A percentile compares a stretch with the other conserved stretches of the same genome.
Conservation (phyloP, 2,329 filamentous ascomycete species). For the Hypomyces rosellus region DNA sequence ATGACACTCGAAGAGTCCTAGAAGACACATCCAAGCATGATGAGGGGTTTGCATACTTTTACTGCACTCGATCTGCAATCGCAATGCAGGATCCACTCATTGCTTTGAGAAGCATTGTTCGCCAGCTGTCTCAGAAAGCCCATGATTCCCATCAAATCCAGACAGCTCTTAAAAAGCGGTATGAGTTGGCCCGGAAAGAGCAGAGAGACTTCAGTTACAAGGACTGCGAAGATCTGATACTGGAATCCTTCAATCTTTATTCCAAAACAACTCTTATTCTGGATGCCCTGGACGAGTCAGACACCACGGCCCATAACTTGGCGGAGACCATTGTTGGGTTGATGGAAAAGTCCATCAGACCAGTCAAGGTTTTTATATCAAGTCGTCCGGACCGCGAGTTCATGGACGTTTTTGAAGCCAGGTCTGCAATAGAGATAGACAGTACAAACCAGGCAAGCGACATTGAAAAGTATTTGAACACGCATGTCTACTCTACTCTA, state of each 20-base stretch:
- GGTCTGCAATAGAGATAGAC: conserved; percentile 8
- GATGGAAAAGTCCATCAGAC: conserved; percentile 2
- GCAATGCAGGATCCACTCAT: conserved; percentile 9
- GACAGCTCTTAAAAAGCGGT: not conserved
- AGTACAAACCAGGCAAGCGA: conserved; percentile 12
- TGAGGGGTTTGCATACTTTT: conserved; percentile 15
- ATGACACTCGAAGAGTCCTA: not conserved
- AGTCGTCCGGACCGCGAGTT: conserved; percentile 13
- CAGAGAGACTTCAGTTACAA: not conserved
- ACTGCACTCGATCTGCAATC: conserved; percentile 12
- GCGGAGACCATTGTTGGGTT: conserved; percentile 7
- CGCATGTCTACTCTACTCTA: not conserved
- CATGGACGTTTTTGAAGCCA: conserved; percentile 1
- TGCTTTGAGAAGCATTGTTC: conserved; percentile 13
- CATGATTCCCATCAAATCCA: not conserved
- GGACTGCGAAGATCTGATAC: conserved; percentile 10
- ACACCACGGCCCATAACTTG: conserved; percentile 6
- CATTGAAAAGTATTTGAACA: conserved; percentile 11
- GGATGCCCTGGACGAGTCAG: conserved; percentile 15
- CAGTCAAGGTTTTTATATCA: conserved; percentile 15
- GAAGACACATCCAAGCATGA: not conserved
- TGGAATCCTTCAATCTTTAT: conserved; percentile 8
- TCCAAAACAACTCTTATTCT: conserved; percentile 9
- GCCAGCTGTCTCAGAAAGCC: conserved; percentile 10
- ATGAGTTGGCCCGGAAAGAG: not conserved